phyloP scores from a whole-genome alignment of 2,329 filamentous ascomycete species.

The Allantophomopsis lycopodina region DNA sequence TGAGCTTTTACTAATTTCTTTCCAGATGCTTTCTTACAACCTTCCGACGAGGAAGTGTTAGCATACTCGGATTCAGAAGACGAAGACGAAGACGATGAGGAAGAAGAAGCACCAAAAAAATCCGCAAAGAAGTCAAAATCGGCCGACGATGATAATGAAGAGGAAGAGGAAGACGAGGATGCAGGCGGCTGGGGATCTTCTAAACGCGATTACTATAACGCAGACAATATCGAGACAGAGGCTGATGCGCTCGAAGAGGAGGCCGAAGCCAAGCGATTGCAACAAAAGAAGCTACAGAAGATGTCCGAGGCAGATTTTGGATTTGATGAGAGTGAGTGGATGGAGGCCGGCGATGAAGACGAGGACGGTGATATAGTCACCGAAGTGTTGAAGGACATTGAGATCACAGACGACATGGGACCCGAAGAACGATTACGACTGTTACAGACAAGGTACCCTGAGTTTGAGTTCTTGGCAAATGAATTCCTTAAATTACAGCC shows the following conservation, averaged over 20 bases:
- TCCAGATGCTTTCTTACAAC: conserved; percentile 36
- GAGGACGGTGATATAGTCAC: conserved; percentile 53
- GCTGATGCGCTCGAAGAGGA: conserved; percentile 79
- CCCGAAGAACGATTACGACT: conserved; percentile 63
- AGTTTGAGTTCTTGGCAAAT: conserved; percentile 74
- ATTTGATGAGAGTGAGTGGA: conserved; percentile 84
- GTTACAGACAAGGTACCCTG: conserved; percentile 72
- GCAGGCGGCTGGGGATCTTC: conserved; percentile 75
- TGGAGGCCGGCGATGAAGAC: conserved; percentile 37
- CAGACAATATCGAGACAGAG: conserved; percentile 56
- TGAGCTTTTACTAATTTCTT: conserved; percentile 3
- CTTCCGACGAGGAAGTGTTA: conserved; percentile 50
- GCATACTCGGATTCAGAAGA: conserved; percentile 29
- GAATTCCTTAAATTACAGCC: conserved; percentile 43
- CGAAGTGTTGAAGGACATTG: conserved; percentile 72
- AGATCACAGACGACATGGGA: conserved; percentile 69
- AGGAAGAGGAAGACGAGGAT: conserved; percentile 40
- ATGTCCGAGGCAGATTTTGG: conserved; percentile 90
- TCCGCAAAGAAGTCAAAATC: conserved; percentile 45
- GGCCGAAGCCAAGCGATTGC: conserved; percentile 72
- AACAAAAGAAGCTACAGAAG: conserved; percentile 78
- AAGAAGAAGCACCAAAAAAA: conserved; percentile 9
- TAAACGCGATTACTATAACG: conserved; percentile 85
- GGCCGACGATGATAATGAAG: conserved; percentile 33
- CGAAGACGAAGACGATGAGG: conserved; percentile 18